A percentile compares a stretch with the other conserved stretches of the same genome.
Evolutionary conservation across 805 yeast species (phyloP).

Genomic region (Metschnikowia lachancei): DNA sequence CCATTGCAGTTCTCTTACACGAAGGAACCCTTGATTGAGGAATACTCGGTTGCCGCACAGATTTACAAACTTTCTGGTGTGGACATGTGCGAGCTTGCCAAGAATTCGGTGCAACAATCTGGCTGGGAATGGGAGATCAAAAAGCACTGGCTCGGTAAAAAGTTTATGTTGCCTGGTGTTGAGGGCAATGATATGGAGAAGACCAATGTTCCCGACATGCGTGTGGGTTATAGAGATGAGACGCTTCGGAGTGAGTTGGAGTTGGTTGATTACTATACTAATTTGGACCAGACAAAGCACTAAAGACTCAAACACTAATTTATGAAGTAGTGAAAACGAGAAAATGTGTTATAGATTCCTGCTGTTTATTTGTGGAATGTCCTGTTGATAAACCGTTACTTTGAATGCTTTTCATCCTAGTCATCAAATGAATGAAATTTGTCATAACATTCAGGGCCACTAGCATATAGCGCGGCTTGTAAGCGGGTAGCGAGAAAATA

Average conservation of each 20-base stretch:
- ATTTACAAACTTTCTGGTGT: constrained; percentile 91
- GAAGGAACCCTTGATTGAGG: constrained; percentile 95
- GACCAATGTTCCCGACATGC: constrained; percentile 89
- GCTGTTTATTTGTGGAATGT: background rate
- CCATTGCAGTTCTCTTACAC: constrained; percentile 97
- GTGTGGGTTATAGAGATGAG: constrained; percentile 80
- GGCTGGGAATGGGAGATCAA: constrained; percentile 90
- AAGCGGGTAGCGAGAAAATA: constrained; percentile 1
- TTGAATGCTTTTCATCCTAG: no score
- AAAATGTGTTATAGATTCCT: background rate
- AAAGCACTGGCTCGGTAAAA: constrained; percentile 86
- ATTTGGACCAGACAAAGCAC: constrained; percentile 14
- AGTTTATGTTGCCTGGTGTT: constrained; percentile 56
- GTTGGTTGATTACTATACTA: constrained; percentile 58
- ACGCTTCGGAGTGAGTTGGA: constrained; percentile 71
- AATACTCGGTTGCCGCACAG: constrained; percentile 97
- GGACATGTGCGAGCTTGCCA: constrained; percentile 96
- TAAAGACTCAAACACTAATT: no score
- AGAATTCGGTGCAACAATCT: constrained; percentile 86
- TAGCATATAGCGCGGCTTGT: background rate
- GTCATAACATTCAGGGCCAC: background rate
- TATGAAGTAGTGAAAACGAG: no score
- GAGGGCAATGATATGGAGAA: constrained; percentile 87
- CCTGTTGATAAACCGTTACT: no score
- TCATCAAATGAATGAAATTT: no score